These are phyloP conservation scores for Cyberlindnera euphorbiae DNA, from an alignment of 805 yeast genomes.

Conservation along the genomic window DNA sequence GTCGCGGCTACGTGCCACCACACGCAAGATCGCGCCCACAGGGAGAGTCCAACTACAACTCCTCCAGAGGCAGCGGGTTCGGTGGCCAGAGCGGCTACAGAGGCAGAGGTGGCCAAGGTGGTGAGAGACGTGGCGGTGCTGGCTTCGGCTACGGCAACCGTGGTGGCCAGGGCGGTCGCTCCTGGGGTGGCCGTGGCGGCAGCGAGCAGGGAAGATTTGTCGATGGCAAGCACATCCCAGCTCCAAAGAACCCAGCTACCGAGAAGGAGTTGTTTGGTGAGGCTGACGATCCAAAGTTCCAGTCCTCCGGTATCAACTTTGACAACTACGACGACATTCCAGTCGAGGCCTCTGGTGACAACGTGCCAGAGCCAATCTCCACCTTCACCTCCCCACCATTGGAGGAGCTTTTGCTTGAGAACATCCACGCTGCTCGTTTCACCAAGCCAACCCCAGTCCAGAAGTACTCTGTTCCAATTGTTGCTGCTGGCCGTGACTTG, in stretches of 20 bases:
- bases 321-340: slow-evolving; percentile 99
- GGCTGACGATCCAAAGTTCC: slow-evolving; percentile 55
- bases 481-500: slow-evolving; percentile 82
- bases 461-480: slow-evolving; percentile 89
- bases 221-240: slow-evolving; percentile 85
- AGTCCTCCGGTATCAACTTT: slow-evolving; percentile 95
- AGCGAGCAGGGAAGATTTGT: slow-evolving; percentile 72
- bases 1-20: slow-evolving; percentile 51
- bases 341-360: slow-evolving; percentile 93
- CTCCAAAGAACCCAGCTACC: slow-evolving; percentile 59
- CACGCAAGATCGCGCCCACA: slow-evolving; percentile 37
- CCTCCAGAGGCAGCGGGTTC: slow-evolving; percentile 7
- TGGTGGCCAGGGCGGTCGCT: slow-evolving; percentile 16
- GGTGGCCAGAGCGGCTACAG: slow-evolving; percentile 9
- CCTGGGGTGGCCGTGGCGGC: slow-evolving; percentile 27
- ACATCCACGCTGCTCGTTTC: slow-evolving; percentile 84
- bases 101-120: slow-evolving; percentile 12
- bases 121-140: slow-evolving; percentile 9
- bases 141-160: slow-evolving; percentile 3
- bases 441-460: slow-evolving; percentile 96
- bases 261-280: slow-evolving; percentile 89
- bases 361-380: slow-evolving; percentile 89
- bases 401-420: slow-evolving; percentile 78
- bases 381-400: slow-evolving; percentile 90
- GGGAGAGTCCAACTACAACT: slow-evolving; percentile 12